phyloP scores from a whole-genome alignment of 2,329 filamentous ascomycete genomes.

The Pezicula radicicola region DNA sequence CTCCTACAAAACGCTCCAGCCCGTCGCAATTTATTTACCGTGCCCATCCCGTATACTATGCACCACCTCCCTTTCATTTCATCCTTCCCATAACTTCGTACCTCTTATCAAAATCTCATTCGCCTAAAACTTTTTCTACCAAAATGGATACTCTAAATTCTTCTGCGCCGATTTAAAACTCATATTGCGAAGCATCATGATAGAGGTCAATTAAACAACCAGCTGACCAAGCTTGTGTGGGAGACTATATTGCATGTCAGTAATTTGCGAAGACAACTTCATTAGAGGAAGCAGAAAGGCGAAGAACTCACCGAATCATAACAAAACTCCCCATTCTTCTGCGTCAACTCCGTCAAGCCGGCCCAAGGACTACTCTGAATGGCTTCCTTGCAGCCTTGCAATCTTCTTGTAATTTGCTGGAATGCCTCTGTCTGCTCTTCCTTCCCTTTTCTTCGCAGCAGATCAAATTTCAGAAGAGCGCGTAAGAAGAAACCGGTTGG shows the following conservation, averaged over 20 bases:
- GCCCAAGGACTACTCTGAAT: constrained; percentile 83
- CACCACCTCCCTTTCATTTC: not conserved
- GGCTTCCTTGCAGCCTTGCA: constrained; percentile 81
- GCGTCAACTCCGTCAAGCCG: constrained; percentile 87
- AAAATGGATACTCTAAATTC: constrained; percentile 1
- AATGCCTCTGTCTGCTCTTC: constrained; percentile 82
- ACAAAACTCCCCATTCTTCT: constrained; percentile 82
- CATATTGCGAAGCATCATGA: constrained; percentile 69
- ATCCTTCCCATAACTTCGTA: not conserved
- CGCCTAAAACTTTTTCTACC: not conserved
- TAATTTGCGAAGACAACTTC: constrained; percentile 12
- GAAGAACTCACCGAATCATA: constrained; percentile 72
- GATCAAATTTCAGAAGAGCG: constrained; percentile 85
- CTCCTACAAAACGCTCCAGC: no score
- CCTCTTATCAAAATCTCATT: not conserved
- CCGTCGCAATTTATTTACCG: no score
- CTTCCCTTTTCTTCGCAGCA: constrained; percentile 62
- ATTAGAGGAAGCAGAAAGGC: constrained; percentile 11
- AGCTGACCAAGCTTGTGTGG: constrained; percentile 95
- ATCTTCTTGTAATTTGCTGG: constrained; percentile 85
- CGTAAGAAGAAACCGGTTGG: constrained; percentile 94
- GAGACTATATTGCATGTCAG: constrained; percentile 58
- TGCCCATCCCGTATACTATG: no score
- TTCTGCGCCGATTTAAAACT: not conserved
- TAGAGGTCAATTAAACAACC: constrained; percentile 94